A percentile compares a stretch with the other conserved stretches of the same genome.
phyloP scores from a whole-genome alignment of 2,329 filamentous ascomycete species.

The Venturia pyrina region DNA sequence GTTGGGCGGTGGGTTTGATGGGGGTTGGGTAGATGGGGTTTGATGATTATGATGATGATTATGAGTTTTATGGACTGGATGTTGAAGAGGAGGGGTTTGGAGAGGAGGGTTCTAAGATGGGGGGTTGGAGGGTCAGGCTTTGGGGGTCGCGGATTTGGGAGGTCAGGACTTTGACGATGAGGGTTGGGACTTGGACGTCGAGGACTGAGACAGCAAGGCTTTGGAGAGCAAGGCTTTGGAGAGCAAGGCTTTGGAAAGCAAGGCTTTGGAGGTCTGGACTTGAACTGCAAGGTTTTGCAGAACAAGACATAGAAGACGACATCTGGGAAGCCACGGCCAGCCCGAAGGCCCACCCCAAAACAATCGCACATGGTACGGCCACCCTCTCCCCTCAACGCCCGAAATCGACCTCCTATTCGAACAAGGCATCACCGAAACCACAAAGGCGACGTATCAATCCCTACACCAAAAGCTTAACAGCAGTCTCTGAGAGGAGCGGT shows the following conservation, averaged over 20 bases:
- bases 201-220: too few relatives aligned
- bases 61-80: too few relatives aligned
- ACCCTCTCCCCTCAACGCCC: neutral
- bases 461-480: neutral
- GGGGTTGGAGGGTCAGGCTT: neutral
- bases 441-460: neutral
- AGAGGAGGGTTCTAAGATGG: neutral
- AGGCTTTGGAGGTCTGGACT: too few relatives aligned
- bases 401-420: neutral
- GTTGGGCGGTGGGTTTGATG: too few relatives aligned
- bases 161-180: neutral
- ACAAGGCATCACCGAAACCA: neutral
- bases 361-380: neutral
- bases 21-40: too few relatives aligned
- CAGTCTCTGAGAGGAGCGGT: neutral
- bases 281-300: neutral
- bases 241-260: neutral
- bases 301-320: neutral
- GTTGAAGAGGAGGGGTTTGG: neutral
- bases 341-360: neutral
- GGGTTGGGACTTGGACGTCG: too few relatives aligned
- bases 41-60: too few relatives aligned
- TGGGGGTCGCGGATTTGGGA: neutral
- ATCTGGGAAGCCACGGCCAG: too few relatives aligned
- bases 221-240: neutral